phyloP scores from a whole-genome alignment of 176 grass and related monocot genomes.

The Cocos nucifera region DNA sequence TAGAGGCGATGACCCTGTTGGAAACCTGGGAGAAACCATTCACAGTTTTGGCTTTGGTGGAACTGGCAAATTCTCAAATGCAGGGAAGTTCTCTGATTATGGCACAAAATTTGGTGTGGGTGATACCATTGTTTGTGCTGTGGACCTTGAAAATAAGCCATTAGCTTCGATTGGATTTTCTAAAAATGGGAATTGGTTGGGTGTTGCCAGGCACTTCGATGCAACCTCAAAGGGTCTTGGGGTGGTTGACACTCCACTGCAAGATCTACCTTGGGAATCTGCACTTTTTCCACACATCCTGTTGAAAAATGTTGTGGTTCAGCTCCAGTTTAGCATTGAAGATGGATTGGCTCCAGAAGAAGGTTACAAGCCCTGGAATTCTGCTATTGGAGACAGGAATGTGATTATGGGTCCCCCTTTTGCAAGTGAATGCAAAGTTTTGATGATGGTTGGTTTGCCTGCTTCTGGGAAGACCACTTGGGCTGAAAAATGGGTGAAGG shows the following conservation, averaged over 20 bases:
- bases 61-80: constrained; percentile 51
- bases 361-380: constrained; percentile 47
- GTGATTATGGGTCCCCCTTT: constrained; percentile 30
- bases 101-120: constrained; percentile 37
- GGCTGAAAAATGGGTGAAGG: constrained; percentile 54
- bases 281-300: constrained; percentile 49
- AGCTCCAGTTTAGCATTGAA: constrained; percentile 51
- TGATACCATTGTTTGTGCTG: constrained; percentile 49
- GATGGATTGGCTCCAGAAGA: constrained; percentile 40
- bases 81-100: constrained; percentile 35
- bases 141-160: constrained; percentile 47
- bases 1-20: constrained; percentile 28
- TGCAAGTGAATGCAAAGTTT: constrained; percentile 27
- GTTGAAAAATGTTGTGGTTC: constrained; percentile 51
- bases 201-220: constrained; percentile 33
- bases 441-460: constrained; percentile 66
- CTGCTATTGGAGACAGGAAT: constrained; percentile 23
- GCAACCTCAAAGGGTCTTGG: constrained; percentile 31
- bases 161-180: constrained; percentile 45
- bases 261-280: constrained; percentile 35
- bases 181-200: constrained; percentile 43
- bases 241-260: constrained; percentile 22
- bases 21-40: constrained; percentile 39
- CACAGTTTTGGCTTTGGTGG: constrained; percentile 56
- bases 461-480: constrained; percentile 61